A percentile compares a stretch with the other conserved stretches of the same genome.
Conservation (phyloP, 306 rosid genomes). For the Quercus berberidifolia region DNA sequence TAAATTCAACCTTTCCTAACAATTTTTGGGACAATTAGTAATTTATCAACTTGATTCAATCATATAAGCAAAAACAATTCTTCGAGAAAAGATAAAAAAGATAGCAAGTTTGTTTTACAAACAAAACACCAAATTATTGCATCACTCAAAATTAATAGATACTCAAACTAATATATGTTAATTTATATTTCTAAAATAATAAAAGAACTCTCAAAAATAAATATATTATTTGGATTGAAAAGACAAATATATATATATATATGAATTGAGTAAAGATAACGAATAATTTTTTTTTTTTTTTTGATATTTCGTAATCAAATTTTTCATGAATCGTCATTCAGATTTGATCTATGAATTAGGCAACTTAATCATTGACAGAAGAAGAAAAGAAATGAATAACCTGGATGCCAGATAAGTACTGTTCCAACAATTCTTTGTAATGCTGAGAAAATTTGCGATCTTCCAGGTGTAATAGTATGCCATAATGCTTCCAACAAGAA, state of each 20-base stretch:
- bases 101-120: background rate
- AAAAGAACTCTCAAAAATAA: no score
- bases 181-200: background rate
- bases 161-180: background rate
- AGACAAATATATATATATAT: no score
- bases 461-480: conserved; percentile 69
- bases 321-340: no score
- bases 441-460: conserved; percentile 53
- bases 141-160: conserved; percentile 10
- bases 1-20: no score
- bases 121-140: background rate
- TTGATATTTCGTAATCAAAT: no score
- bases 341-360: no score
- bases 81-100: background rate
- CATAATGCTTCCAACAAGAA: conserved; percentile 99
- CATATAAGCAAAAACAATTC: background rate
- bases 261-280: no score
- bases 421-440: conserved; percentile 73
- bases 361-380: no score
- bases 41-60: background rate
- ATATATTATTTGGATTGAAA: no score
- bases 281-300: no score
- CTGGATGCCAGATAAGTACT: conserved; percentile 87
- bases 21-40: no score
- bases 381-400: conserved; percentile 23